Percentiles rank a stretch among this genome's conserved stretches.
phyloP scores from a whole-genome alignment of 2,329 filamentous ascomycete species.

The Ophiostoma sp. region DNA sequence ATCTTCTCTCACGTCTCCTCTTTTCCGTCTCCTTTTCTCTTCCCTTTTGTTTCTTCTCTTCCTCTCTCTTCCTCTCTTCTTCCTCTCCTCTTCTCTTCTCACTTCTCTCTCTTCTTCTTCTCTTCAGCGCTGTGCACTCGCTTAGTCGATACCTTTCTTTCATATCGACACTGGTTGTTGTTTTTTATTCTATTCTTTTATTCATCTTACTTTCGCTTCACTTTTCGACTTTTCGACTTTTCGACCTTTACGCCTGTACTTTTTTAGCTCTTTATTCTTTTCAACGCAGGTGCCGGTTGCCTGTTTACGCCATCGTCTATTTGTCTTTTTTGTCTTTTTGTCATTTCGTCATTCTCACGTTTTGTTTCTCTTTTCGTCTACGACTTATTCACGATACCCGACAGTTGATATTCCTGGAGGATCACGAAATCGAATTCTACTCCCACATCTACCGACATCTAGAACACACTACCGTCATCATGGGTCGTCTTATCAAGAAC shows the following conservation, averaged over 20 bases:
- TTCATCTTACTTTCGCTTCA: slow-evolving; percentile 21
- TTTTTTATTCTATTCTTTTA: slow-evolving; percentile 24
- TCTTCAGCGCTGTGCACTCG: slow-evolving; percentile 46
- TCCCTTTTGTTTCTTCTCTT: slow-evolving; percentile 20
- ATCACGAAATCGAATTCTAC: background rate
- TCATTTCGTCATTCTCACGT: slow-evolving; percentile 17
- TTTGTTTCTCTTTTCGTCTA: background rate
- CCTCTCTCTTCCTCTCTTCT: slow-evolving; percentile 23
- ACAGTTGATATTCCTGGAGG: background rate
- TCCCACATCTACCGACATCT: background rate
- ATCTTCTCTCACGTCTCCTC: slow-evolving; percentile 26
- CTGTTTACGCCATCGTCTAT: background rate
- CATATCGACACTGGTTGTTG: slow-evolving; percentile 41
- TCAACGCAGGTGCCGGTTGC: background rate
- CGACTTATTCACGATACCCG: background rate
- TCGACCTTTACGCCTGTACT: slow-evolving; percentile 19
- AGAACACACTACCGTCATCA: slow-evolving; percentile 38
- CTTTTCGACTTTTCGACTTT: background rate
- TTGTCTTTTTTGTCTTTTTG: slow-evolving; percentile 29
- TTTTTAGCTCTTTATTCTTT: slow-evolving; percentile 29
- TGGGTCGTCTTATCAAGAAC: slow-evolving; percentile 99
- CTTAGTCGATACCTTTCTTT: slow-evolving; percentile 50
- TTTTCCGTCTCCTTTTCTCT: slow-evolving; percentile 7
- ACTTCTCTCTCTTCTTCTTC: slow-evolving; percentile 27
- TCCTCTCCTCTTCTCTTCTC: background rate